Evolutionary conservation across 208 protist genomes (phyloP).

Genomic region (Wallacemonas sp.): DNA sequence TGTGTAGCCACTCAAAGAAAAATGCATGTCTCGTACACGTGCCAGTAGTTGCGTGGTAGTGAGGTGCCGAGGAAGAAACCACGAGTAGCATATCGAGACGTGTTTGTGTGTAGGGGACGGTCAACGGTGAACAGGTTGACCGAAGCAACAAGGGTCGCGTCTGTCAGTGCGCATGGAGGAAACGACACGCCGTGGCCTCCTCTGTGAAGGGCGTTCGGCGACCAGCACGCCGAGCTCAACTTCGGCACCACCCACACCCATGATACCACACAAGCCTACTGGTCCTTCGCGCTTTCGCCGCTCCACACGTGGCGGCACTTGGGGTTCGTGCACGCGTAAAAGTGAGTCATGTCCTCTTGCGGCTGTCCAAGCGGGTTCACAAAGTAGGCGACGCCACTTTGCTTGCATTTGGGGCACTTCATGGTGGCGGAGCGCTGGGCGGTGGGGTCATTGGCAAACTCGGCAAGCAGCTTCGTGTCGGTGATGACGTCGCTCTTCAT

Average conservation of each 20-base stretch:
- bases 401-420: slow-evolving; percentile 66
- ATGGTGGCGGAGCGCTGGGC: slow-evolving; percentile 83
- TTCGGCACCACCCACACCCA: slow-evolving; percentile 8
- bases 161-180: too few species aligned
- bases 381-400: slow-evolving; percentile 82
- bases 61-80: too few species aligned
- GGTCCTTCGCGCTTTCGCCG: slow-evolving; percentile 55
- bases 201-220: too few species aligned
- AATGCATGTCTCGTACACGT: too few species aligned
- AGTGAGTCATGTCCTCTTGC: slow-evolving; percentile 91
- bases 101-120: too few species aligned
- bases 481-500: slow-evolving; percentile 75
- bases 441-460: slow-evolving; percentile 90
- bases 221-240: too few species aligned
- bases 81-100: too few species aligned
- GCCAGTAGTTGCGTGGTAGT: too few species aligned
- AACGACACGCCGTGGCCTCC: too few species aligned
- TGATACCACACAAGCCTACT: slow-evolving; percentile 31
- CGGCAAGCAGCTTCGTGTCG: slow-evolving; percentile 79
- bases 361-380: slow-evolving; percentile 89
- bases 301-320: slow-evolving; percentile 88
- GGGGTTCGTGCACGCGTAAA: slow-evolving; percentile 86
- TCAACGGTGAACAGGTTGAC: too few species aligned
- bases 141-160: too few species aligned
- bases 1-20: too few species aligned